phyloP scores from a whole-genome alignment of 306 rosid species.

The Dalbergia cultrata region DNA sequence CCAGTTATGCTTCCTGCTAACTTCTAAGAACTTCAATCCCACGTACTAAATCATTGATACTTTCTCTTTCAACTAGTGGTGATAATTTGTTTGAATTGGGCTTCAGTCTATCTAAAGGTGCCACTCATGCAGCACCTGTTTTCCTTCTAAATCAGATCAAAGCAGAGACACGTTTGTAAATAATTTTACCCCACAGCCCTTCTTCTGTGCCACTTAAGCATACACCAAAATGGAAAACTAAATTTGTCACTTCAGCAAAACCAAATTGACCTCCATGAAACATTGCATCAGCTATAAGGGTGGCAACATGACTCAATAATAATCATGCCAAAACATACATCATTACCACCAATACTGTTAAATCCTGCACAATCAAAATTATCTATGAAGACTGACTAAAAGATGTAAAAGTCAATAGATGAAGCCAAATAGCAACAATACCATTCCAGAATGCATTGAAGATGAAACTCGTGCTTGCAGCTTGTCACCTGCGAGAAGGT shows the following conservation, averaged over 20 bases:
- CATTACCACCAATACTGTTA: neutral
- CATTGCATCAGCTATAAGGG: conserved; percentile 11
- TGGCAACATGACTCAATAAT: neutral
- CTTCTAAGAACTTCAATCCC: conserved; percentile 23
- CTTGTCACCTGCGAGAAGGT: conserved; percentile 70
- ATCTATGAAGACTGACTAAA: conserved; percentile 18
- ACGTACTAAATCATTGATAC: neutral
- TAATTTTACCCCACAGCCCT: neutral
- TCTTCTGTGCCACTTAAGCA: conserved; percentile 22
- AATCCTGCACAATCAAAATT: conserved; percentile 4
- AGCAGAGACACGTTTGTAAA: neutral
- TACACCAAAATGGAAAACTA: neutral
- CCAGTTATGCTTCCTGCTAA: neutral
- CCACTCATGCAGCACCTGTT: neutral
- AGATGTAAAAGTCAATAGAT: neutral
- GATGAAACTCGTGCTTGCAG: conserved; percentile 97
- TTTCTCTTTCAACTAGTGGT: neutral
- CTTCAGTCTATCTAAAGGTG: conserved; percentile 5
- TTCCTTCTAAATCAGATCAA: conserved; percentile 24
- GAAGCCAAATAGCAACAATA: conserved; percentile 43
- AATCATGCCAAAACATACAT: conserved; percentile 22
- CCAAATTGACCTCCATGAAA: conserved; percentile 12
- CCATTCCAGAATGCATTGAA: conserved; percentile 98
- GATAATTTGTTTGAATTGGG: conserved; percentile 3
- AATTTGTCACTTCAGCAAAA: conserved; percentile 17